Conservation (phyloP, 352 stramenopile genomes). For the Stephanocyclus meneghinianus region DNA sequence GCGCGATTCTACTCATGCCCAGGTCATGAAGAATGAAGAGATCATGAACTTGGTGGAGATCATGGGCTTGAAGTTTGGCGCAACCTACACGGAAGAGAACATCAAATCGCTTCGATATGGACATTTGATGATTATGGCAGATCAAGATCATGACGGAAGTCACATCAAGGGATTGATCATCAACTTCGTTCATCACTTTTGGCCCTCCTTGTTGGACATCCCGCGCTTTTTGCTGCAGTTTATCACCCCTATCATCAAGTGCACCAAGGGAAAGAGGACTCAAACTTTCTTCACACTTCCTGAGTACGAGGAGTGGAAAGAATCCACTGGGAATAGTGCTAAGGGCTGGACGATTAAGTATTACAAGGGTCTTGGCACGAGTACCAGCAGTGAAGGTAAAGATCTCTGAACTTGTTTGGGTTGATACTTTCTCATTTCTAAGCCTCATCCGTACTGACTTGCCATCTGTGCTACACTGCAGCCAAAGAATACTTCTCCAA, state of each 20-base stretch:
- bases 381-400: constrained; percentile 86
- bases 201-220: constrained; percentile 93
- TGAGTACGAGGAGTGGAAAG: constrained; percentile 95
- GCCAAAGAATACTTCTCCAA: constrained; percentile 98
- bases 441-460: background rate
- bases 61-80: constrained; percentile 95
- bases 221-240: constrained; percentile 97
- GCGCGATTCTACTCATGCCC: constrained; percentile 93
- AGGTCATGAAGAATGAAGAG: constrained; percentile 98
- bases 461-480: constrained; percentile 1
- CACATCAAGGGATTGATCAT: constrained; percentile 99
- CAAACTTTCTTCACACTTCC: constrained; percentile 95
- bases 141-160: constrained; percentile 96
- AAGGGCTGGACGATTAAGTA: constrained; percentile 98
- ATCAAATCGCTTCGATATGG: constrained; percentile 96
- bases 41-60: constrained; percentile 90
- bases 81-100: constrained; percentile 88
- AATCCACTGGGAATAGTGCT: constrained; percentile 78
- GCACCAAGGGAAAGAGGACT: constrained; percentile 84
- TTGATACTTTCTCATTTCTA: background rate
- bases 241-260: constrained; percentile 99
- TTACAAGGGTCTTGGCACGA: constrained; percentile 99
- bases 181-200: constrained; percentile 99
- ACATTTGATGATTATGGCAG: constrained; percentile 99
- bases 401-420: background rate